Evolutionary conservation across 1,284 basidiomycete species (phyloP).

Genomic region (Microbotryum silenes-acaulis): DNA sequence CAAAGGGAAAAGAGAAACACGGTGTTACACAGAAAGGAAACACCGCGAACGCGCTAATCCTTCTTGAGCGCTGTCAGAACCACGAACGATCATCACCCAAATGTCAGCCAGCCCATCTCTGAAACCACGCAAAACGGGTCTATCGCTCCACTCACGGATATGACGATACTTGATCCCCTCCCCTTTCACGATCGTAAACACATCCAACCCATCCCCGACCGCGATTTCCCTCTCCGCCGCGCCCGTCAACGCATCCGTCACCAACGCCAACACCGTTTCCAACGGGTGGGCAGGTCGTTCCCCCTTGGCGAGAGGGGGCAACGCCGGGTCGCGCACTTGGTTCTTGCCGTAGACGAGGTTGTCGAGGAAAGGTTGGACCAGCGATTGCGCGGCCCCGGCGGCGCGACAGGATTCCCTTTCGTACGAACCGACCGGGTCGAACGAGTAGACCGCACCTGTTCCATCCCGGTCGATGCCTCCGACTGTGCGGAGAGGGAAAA

Average conservation of each 20-base stretch:
- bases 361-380: conserved; percentile 92
- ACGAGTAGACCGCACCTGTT: conserved; percentile 89
- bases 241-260: conserved; percentile 85
- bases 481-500: conserved; percentile 11
- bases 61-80: too few species aligned
- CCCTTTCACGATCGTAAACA: conserved; percentile 45
- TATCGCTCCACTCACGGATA: background rate
- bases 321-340: conserved; percentile 50
- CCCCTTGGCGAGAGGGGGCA: conserved; percentile 48
- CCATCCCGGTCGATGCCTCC: conserved; percentile 49
- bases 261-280: conserved; percentile 67
- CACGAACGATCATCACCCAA: too few species aligned
- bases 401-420: conserved; percentile 90
- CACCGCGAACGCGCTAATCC: too few species aligned
- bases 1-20: too few species aligned
- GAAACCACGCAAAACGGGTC: too few species aligned
- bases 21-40: too few species aligned
- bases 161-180: background rate
- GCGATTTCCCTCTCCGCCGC: conserved; percentile 96
- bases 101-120: too few species aligned
- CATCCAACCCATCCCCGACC: conserved; percentile 88
- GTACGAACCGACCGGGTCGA: conserved; percentile 91
- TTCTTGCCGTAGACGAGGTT: conserved; percentile 98
- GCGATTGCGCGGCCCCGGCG: conserved; percentile 78
- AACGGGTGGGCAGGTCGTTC: conserved; percentile 60